Conservation (phyloP, 2,329 filamentous ascomycete species). For the Colletotrichum sp. region DNA sequence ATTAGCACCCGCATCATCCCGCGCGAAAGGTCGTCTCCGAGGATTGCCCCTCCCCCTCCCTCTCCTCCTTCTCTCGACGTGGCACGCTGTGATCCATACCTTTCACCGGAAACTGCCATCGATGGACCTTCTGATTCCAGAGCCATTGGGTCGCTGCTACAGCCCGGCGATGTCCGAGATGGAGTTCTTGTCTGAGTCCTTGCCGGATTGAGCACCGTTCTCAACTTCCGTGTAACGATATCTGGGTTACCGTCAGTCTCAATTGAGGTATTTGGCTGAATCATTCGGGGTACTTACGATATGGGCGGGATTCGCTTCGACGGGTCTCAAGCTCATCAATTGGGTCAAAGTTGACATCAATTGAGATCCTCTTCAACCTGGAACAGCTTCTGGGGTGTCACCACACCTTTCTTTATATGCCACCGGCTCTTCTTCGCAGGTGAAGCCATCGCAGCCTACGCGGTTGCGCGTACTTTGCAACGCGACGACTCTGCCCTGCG, state of each 20-base stretch:
- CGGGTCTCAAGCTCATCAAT: neutral
- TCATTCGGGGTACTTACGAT: neutral
- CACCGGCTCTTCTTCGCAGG: neutral
- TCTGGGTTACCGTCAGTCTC: neutral
- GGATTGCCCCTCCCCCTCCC: neutral
- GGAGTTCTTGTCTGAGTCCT: neutral
- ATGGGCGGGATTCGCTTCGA: neutral
- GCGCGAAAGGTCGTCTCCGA: neutral
- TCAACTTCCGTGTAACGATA: neutral
- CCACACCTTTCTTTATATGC: neutral
- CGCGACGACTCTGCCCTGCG: neutral
- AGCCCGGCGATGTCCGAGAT: neutral
- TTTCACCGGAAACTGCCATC: conserved; percentile 17
- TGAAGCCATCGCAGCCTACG: neutral
- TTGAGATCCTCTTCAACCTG: neutral
- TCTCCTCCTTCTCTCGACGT: conserved; percentile 8
- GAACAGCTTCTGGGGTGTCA: neutral
- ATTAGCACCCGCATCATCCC: conserved; percentile 2
- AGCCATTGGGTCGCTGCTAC: neutral
- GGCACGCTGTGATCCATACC: conserved; percentile 19
- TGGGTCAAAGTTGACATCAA: neutral
- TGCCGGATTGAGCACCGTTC: neutral
- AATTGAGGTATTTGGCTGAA: neutral
- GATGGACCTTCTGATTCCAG: neutral
- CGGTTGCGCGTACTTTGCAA: neutral